Evolutionary conservation across 2,329 filamentous ascomycete species (phyloP), one percentile per base, ranked within the genome.

Genomic region (Diplodia sapinea): DNA sequence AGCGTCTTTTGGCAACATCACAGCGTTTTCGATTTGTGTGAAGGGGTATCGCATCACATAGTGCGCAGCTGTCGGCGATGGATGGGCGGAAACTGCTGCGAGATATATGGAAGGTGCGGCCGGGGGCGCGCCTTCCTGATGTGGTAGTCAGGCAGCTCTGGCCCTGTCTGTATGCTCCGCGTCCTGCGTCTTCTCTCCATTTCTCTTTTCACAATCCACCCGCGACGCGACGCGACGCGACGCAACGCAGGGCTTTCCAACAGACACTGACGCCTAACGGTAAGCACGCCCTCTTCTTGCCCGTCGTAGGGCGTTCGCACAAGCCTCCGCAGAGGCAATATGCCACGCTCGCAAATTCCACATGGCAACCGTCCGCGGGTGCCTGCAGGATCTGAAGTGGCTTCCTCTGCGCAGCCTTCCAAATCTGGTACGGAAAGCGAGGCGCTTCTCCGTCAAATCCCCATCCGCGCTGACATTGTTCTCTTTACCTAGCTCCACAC

Each of bases 341-440:
- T 67, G 65, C 56, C 65, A 33, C 43, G 55, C 23, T 52, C 65
- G 6, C 7, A 31, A 6, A 67, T 67, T 36, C 65, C 65, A 5
- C 65, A 67, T 8, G 65, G 65, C 23, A 67, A 67, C 9, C 55
- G 65, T 17, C 65, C 55, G 8, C 65, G 65, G 33, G 65, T 67
- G 49, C 56, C 65, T 61, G 49, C 56, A 23, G 65, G 65, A 38
- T 47, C 38, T 7, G 65, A 65, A 15, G 20, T 36, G 13, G 51
- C 36, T 13, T 40, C 26, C 50, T 11, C 26, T 15, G 33, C 36
- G 33, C 33, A 55, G 23, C 31, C 20, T 33, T 31, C 43, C 33
- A 54, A 15, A 20, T 17, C 62, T 31, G 62, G 62, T 65, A 55
- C 61, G 47, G 7, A 33, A 17, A 29, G 31, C 26, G 6, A 49